These are phyloP conservation scores for Spinacia oleracea DNA, from an alignment of 179 eudicot species.

Conservation along the genomic window DNA sequence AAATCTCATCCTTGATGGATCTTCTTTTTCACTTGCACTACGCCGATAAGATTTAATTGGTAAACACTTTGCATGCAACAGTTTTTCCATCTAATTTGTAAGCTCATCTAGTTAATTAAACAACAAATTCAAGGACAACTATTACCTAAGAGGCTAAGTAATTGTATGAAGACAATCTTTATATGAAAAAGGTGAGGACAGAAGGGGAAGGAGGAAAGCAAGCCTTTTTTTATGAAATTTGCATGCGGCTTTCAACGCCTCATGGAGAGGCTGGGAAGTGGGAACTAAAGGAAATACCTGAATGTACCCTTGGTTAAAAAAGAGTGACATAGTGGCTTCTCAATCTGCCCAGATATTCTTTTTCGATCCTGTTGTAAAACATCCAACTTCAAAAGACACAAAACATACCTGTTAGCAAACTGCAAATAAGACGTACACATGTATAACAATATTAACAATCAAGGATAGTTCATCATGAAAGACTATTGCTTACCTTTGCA, in stretches of 20 bases:
- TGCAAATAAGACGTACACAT: background rate
- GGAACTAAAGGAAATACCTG: conserved; percentile 39
- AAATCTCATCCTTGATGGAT: too few species aligned
- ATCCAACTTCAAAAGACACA: conserved; percentile 60
- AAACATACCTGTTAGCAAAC: background rate
- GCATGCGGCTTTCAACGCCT: background rate
- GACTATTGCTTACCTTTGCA: conserved; percentile 51
- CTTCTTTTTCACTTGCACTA: too few species aligned
- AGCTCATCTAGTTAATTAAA: background rate
- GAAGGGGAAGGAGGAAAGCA: background rate
- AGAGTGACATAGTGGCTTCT: conserved; percentile 19
- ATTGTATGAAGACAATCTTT: background rate
- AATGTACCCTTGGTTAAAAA: conserved; percentile 20
- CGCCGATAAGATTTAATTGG: too few species aligned
- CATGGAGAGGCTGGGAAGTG: background rate
- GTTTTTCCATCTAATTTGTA: too few species aligned
- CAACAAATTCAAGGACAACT: background rate
- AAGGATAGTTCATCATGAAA: background rate
- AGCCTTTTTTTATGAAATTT: background rate
- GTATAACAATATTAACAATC: background rate
- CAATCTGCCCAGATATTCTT: conserved; percentile 57
- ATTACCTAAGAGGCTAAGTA: conserved; percentile 5
- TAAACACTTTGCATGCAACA: too few species aligned
- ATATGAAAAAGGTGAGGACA: background rate
- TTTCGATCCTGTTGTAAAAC: conserved; percentile 58